Evolutionary conservation across 1,139 yeast species (phyloP), one percentile per base, ranked within the genome.

Genomic region (Blastobotrys aristatus): DNA sequence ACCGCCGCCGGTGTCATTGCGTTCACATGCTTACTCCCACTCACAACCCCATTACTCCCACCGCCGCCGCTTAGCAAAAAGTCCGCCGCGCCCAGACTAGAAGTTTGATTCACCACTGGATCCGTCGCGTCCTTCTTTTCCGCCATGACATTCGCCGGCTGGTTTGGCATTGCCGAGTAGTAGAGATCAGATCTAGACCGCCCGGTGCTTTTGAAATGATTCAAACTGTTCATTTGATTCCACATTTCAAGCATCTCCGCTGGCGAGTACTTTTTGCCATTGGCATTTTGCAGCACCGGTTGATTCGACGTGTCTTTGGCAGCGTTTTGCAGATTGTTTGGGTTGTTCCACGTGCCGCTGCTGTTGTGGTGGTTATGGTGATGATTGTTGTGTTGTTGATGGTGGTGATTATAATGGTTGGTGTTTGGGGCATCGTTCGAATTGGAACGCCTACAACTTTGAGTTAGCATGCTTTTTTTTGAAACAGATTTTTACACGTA

Each of bases 231-330:
- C 64, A 77, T 70, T 33, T 71, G 67, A 30, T 69, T 64, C 76
- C 81, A 80, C 17, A 80, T 74, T 33, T 72, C 68, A 51, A 80
- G 71, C 54, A 80, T 74, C 53, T 80, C 80, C 31, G 74, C 73
- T 63, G 79, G 68, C 13, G 76, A 59, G 55, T 80, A 80, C 42
- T 52, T 57, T 33, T 54, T 52, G 17, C 69, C 66, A n/a, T 56
- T 55, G 1, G 48, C 47, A 35, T 57, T 57, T 16, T 46, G 46
- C 29, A 47, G 11, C 39, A 50, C 43, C 6, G 48, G 43, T 24
- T 33, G 36, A 13, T n/a, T 18, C n/a, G 32, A 27, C 6, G 16
- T 24, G 21, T 29, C 42, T 20, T 33, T 8, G 13, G 32, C 7
- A 7, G 32, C 32, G 13, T 11, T 30, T 6, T n/a, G 16, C n/a